A percentile compares a stretch with the other conserved stretches of the same genome.
These are phyloP conservation scores for Carex arenaria DNA, from an alignment of 202 grass and related monocot genomes.

Conservation along the genomic window DNA sequence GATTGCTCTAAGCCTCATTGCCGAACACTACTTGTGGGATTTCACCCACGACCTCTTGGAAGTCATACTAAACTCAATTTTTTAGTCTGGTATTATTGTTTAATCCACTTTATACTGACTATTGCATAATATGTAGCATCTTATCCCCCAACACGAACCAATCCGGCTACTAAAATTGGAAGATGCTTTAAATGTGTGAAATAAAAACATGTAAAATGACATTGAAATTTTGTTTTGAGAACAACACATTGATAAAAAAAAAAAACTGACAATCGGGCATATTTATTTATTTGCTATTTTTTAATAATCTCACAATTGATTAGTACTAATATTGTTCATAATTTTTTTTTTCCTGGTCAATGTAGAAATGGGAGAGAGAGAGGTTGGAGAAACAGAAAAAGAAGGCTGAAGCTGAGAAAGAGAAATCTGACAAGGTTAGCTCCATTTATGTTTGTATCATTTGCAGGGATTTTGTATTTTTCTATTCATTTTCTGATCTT, in stretches of 20 bases:
- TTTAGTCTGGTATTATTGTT: neutral
- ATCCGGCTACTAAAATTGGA: neutral
- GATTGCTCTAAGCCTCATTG: too few relatives aligned
- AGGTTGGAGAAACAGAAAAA: constrained; percentile 68
- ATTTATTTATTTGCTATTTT: neutral
- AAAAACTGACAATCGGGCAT: neutral
- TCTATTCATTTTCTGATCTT: neutral
- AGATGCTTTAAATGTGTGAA: neutral
- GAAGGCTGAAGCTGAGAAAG: constrained; percentile 51
- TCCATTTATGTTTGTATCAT: neutral
- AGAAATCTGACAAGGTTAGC: constrained; percentile 33
- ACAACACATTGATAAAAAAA: neutral
- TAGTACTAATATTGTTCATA: neutral
- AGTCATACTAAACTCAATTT: neutral
- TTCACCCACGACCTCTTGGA: neutral
- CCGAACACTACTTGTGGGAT: neutral
- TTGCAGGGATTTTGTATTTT: neutral
- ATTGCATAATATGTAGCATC: neutral
- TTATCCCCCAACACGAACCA: neutral
- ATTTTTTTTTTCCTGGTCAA: neutral
- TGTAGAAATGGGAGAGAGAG: constrained; percentile 92
- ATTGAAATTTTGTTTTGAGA: neutral
- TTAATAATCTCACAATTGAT: neutral
- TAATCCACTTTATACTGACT: neutral
- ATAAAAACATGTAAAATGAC: neutral